Conservation (phyloP, 202 grass and related monocot species). For the Carex arenaria region DNA sequence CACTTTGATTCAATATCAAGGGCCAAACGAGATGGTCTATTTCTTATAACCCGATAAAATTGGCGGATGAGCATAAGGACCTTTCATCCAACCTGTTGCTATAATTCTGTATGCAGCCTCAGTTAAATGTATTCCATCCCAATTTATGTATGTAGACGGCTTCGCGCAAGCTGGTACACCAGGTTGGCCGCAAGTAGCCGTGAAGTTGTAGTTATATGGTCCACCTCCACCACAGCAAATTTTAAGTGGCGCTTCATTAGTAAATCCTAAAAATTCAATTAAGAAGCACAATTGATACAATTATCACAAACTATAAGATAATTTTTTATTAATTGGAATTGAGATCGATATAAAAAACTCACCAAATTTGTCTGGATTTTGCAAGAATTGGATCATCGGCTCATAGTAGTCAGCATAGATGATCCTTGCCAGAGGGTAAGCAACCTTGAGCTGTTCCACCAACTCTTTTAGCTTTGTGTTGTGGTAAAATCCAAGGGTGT, state of each 20-base stretch:
- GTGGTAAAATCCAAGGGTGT: conserved; percentile 43
- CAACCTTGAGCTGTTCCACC: not conserved
- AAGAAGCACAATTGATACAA: not conserved
- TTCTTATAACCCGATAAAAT: conserved; percentile 16
- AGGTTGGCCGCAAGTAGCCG: conserved; percentile 3
- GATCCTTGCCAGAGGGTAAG: conserved; percentile 27
- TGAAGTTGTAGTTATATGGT: conserved; percentile 41
- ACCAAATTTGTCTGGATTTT: conserved; percentile 27
- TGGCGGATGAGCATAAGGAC: conserved; percentile 39
- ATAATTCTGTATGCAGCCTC: conserved; percentile 39
- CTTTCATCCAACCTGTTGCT: conserved; percentile 39
- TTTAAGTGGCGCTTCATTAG: not conserved
- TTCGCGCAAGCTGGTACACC: conserved; percentile 21
- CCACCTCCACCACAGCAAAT: conserved; percentile 34
- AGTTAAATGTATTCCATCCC: conserved; percentile 63
- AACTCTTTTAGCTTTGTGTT: conserved; percentile 34
- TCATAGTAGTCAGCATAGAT: conserved; percentile 43
- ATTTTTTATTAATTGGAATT: not conserved
- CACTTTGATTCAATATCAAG: not conserved
- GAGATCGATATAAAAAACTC: not conserved
- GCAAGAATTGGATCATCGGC: conserved; percentile 19
- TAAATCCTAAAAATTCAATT: conserved; percentile 25
- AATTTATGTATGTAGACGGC: conserved; percentile 36
- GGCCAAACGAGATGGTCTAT: no score
- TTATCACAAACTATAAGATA: not conserved